phyloP scores from a whole-genome alignment of 2,329 filamentous ascomycete genomes.

The Penicillium sp. region DNA sequence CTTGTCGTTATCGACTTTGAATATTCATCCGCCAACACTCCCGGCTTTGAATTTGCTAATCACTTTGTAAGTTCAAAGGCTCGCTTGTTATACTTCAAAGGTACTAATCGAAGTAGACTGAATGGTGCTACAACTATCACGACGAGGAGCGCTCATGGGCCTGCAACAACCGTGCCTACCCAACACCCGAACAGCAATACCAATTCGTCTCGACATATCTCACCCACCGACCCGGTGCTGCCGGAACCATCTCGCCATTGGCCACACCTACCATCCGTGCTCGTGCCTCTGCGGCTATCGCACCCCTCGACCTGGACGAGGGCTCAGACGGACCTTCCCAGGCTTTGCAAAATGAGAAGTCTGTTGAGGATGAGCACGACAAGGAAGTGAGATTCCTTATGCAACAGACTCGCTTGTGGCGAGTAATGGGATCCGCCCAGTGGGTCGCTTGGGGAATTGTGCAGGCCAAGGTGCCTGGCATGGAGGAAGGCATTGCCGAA shows the following conservation, averaged over 20 bases:
- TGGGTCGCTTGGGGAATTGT: slow-evolving; percentile 98
- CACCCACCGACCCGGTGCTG: slow-evolving; percentile 65
- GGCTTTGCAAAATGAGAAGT: slow-evolving; percentile 59
- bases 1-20: slow-evolving; percentile 98
- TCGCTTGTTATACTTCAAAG: background rate
- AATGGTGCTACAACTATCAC: slow-evolving; percentile 99
- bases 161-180: slow-evolving; percentile 72
- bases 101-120: slow-evolving; percentile 55
- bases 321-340: slow-evolving; percentile 55
- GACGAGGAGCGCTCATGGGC: slow-evolving; percentile 64
- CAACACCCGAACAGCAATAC: slow-evolving; percentile 75
- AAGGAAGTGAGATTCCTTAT: slow-evolving; percentile 69
- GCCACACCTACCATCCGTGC: slow-evolving; percentile 51
- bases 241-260: slow-evolving; percentile 26
- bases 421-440: slow-evolving; percentile 80
- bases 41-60: slow-evolving; percentile 91
- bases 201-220: slow-evolving; percentile 87
- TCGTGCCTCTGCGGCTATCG: slow-evolving; percentile 54
- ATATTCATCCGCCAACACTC: slow-evolving; percentile 86
- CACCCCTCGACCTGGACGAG: slow-evolving; percentile 80
- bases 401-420: slow-evolving; percentile 81
- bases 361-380: slow-evolving; percentile 66
- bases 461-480: slow-evolving; percentile 81
- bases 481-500: slow-evolving; percentile 52
- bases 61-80: slow-evolving; percentile 68